A percentile compares a stretch with the other conserved stretches of the same genome.
phyloP scores from a whole-genome alignment of 1,139 yeast species.

The Meyerozyma sp. region DNA sequence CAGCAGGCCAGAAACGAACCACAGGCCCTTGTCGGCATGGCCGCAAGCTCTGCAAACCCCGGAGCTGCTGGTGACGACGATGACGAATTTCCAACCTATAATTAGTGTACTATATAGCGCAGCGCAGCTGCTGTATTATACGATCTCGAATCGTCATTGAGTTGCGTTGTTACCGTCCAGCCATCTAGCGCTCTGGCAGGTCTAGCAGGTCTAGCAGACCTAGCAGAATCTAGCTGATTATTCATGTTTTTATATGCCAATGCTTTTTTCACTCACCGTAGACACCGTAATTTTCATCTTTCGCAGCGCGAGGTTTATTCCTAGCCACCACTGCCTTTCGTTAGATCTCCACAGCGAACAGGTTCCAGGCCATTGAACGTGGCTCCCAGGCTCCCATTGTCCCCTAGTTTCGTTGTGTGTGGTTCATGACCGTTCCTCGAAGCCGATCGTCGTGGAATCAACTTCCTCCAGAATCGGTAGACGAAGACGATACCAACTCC shows the following conservation, averaged over 20 bases:
- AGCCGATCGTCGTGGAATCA: slow-evolving; percentile 1
- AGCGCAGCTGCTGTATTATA: background rate
- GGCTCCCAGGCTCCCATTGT: background rate
- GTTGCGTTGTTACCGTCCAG: background rate
- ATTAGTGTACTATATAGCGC: slow-evolving; percentile 2
- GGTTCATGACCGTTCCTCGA: slow-evolving; percentile 1
- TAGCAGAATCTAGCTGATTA: no score
- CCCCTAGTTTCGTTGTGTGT: background rate
- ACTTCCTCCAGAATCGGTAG: slow-evolving; percentile 1
- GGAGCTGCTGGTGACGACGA: slow-evolving; percentile 1
- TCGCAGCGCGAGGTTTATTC: no score
- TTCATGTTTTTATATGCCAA: no score
- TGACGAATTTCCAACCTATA: slow-evolving; percentile 4
- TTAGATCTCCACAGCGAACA: no score
- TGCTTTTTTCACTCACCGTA: no score
- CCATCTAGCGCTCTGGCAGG: no score
- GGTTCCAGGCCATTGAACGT: no score
- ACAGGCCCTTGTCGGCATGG: slow-evolving; percentile 13
- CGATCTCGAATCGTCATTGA: slow-evolving; percentile 1
- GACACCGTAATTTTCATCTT: no score
- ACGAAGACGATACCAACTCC: slow-evolving; percentile 9
- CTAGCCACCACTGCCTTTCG: no score
- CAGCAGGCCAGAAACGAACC: slow-evolving; percentile 16
- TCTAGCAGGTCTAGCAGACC: no score
- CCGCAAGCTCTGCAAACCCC: background rate